Evolutionary conservation across 371 early-diverging fungal genomes (phyloP).

Genomic region (Enteropsectra breve): DNA sequence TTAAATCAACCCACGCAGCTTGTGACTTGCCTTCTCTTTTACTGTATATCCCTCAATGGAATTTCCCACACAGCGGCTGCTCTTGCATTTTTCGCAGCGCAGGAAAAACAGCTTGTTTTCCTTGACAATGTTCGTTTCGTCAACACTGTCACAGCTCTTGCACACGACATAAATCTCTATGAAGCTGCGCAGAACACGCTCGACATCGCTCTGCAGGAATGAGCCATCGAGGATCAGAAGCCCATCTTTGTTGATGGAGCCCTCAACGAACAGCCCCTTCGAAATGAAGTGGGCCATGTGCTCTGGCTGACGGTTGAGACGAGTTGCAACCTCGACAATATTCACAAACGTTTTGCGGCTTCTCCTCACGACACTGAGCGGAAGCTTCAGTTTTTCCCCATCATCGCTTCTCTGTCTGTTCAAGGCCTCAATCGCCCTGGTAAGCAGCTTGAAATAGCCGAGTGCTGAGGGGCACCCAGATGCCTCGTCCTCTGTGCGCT

Average conservation of each 20-base stretch:
- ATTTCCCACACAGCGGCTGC: conserved; percentile 74
- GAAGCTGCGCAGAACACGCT: conserved; percentile 88
- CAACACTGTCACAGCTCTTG: conserved; percentile 81
- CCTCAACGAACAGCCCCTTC: conserved; percentile 90
- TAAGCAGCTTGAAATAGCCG: conserved; percentile 52
- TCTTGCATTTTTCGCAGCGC: conserved; percentile 91
- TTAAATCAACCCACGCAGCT: neutral
- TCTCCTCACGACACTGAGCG: conserved; percentile 56
- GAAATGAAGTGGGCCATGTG: conserved; percentile 92
- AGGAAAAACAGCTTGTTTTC: conserved; percentile 92
- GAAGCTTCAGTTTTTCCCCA: conserved; percentile 50
- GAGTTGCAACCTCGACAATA: conserved; percentile 48
- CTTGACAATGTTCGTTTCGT: conserved; percentile 83
- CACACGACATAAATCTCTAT: conserved; percentile 96
- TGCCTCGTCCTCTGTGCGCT: neutral
- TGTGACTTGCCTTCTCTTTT: conserved; percentile 2
- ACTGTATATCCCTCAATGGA: conserved; percentile 64
- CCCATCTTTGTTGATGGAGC: conserved; percentile 82
- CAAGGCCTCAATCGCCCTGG: conserved; percentile 48
- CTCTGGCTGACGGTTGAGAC: conserved; percentile 71
- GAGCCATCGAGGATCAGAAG: conserved; percentile 89
- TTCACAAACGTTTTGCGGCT: conserved; percentile 56
- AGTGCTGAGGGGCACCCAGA: conserved; percentile 19
- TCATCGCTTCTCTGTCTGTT: conserved; percentile 36
- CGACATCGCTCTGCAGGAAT: conserved; percentile 95